Evolutionary conservation across 306 rosid species (phyloP).

Genomic region (Citrullus mucosospermus): DNA sequence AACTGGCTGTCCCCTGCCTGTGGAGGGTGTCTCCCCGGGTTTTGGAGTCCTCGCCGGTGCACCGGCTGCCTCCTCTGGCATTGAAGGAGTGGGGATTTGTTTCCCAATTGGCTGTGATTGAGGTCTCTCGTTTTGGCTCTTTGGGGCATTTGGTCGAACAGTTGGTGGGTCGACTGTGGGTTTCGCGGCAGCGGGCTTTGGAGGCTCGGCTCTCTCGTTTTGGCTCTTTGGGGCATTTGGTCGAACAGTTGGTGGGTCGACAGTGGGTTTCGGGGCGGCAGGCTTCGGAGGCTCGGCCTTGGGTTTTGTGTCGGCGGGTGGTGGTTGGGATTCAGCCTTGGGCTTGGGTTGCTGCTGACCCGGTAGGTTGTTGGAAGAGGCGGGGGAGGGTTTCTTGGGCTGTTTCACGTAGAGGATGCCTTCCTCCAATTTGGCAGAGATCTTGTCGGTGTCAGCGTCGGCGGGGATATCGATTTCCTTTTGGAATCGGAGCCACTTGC

Average conservation of each 20-base stretch:
- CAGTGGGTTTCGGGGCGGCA: not conserved
- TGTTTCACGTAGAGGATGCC: not conserved
- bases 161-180: not conserved
- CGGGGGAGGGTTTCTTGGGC: not conserved
- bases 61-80: not conserved
- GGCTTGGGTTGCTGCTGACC: not conserved
- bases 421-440: not conserved
- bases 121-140: not conserved
- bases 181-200: not conserved
- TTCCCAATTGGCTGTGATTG: not conserved
- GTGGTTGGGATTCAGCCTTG: not conserved
- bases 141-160: not conserved
- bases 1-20: not conserved
- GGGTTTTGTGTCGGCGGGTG: not conserved
- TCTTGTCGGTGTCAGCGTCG: not conserved
- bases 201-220: not conserved
- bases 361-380: not conserved
- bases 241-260: not conserved
- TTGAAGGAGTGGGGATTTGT: not conserved
- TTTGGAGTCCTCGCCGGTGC: not conserved
- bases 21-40: not conserved
- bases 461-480: not conserved
- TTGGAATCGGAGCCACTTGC: not conserved
- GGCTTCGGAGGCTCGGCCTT: not conserved
- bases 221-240: not conserved